Conservation (phyloP, 2,329 filamentous ascomycete species). For the Chaetomiaceae sp. region DNA sequence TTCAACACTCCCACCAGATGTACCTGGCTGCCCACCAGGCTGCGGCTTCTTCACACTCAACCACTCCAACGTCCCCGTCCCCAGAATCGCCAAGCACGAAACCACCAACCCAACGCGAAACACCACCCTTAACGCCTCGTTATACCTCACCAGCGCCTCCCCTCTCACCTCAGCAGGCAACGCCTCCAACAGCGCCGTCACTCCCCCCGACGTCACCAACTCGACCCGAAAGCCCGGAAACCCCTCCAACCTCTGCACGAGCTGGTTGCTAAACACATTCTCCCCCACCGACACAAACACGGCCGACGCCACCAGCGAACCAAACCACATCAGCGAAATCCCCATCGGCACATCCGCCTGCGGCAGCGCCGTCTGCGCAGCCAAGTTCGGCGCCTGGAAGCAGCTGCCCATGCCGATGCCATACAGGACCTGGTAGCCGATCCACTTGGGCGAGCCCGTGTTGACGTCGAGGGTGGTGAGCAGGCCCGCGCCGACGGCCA, state of each 20-base stretch:
- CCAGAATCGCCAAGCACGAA: constrained; percentile 9
- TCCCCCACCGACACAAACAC: constrained; percentile 43
- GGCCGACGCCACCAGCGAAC: constrained; percentile 39
- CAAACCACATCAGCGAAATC: constrained; percentile 36
- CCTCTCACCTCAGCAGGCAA: constrained; percentile 1
- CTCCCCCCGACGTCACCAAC: constrained; percentile 8
- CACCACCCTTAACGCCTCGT: constrained; percentile 13
- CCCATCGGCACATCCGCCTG: constrained; percentile 39
- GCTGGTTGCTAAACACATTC: constrained; percentile 36
- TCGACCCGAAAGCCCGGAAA: constrained; percentile 9
- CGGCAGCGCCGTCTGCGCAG: constrained; percentile 36
- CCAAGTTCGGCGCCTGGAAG: constrained; percentile 36
- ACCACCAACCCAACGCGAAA: constrained; percentile 16
- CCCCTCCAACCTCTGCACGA: constrained; percentile 16
- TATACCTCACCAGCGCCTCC: constrained; percentile 8
- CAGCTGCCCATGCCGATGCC: constrained; percentile 36
- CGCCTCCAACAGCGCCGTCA: constrained; percentile 8
- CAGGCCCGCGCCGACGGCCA: constrained; percentile 35
- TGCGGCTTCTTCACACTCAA: constrained; percentile 14
- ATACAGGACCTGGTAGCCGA: constrained; percentile 33
- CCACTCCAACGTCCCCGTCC: constrained; percentile 15
- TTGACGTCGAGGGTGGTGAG: constrained; percentile 32
- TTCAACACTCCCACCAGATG: background rate
- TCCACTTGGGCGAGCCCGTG: constrained; percentile 32
- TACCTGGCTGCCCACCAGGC: background rate